Percentiles rank a stretch among this genome's conserved stretches.
phyloP scores from a whole-genome alignment of 1,139 yeast species.

The Entelexis sorbosivorans region DNA sequence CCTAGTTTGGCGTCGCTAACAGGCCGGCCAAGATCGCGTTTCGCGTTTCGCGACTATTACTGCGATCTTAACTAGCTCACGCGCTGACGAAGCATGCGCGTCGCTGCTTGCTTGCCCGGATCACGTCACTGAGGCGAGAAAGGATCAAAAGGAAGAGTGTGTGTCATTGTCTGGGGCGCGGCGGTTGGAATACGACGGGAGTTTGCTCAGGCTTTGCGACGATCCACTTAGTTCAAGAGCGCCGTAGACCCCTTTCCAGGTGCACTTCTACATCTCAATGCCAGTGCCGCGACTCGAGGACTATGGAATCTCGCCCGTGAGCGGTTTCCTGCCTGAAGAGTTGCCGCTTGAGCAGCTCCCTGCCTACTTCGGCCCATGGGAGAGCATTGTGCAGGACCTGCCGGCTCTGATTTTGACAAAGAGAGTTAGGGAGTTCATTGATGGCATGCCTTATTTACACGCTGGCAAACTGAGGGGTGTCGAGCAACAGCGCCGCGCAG shows the following conservation, averaged over 20 bases:
- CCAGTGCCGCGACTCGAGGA: conserved; percentile 24
- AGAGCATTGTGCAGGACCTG: conserved; percentile 47
- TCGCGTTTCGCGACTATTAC: background rate
- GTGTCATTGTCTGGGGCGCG: background rate
- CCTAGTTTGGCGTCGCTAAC: background rate
- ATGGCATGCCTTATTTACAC: conserved; percentile 46
- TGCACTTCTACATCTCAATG: background rate
- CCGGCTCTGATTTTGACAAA: conserved; percentile 65
- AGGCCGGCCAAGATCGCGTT: background rate
- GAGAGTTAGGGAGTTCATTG: conserved; percentile 49
- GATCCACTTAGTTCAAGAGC: background rate
- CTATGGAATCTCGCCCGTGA: conserved; percentile 55
- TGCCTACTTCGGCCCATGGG: conserved; percentile 72
- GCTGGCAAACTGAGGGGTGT: conserved; percentile 35
- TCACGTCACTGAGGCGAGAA: background rate
- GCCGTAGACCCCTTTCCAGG: background rate
- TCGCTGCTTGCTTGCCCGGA: background rate
- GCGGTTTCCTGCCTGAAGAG: conserved; percentile 69
- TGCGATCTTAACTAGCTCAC: background rate
- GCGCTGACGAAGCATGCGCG: background rate
- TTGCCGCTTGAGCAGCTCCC: conserved; percentile 55
- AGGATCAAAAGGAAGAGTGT: background rate
- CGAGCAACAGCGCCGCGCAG: conserved; percentile 63
- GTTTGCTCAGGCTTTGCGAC: background rate
- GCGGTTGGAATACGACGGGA: background rate